A percentile compares a stretch with the other conserved stretches of the same genome.
phyloP scores from a whole-genome alignment of 2,329 filamentous ascomycete genomes.

The Chaetomiaceae sp. region DNA sequence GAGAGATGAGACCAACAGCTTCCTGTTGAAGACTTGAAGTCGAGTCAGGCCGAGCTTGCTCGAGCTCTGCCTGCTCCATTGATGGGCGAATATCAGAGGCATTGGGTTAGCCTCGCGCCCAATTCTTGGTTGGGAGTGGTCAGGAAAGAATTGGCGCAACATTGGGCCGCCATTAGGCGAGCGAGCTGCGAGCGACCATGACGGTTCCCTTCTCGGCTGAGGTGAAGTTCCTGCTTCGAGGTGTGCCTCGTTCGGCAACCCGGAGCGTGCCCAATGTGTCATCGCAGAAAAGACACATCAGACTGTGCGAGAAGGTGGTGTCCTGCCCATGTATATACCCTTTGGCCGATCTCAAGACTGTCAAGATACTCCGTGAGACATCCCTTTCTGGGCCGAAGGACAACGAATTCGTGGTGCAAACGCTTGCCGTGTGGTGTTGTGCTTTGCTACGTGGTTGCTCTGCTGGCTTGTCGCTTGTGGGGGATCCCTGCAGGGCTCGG shows the following conservation, averaged over 20 bases:
- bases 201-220: slow-evolving; percentile 11
- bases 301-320: slow-evolving; percentile 1
- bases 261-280: slow-evolving; percentile 6
- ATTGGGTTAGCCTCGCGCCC: slow-evolving; percentile 12
- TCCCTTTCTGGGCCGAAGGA: not conserved
- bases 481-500: slow-evolving; percentile 23
- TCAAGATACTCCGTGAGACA: not conserved
- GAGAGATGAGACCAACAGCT: not conserved
- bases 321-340: not conserved
- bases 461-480: slow-evolving; percentile 33
- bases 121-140: slow-evolving; percentile 14
- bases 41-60: not conserved
- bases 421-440: slow-evolving; percentile 13
- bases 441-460: slow-evolving; percentile 37
- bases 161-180: slow-evolving; percentile 22
- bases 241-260: slow-evolving; percentile 16
- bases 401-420: slow-evolving; percentile 17
- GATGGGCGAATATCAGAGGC: slow-evolving; percentile 2
- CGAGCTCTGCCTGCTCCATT: not conserved
- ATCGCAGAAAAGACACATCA: slow-evolving; percentile 3
- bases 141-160: slow-evolving; percentile 15
- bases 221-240: slow-evolving; percentile 4
- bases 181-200: not conserved
- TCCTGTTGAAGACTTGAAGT: too few relatives aligned
- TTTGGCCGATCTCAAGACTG: not conserved